These are phyloP conservation scores for Pseudogymnoascus sp. DNA, from an alignment of 2,329 filamentous ascomycete species.

Conservation along the genomic window DNA sequence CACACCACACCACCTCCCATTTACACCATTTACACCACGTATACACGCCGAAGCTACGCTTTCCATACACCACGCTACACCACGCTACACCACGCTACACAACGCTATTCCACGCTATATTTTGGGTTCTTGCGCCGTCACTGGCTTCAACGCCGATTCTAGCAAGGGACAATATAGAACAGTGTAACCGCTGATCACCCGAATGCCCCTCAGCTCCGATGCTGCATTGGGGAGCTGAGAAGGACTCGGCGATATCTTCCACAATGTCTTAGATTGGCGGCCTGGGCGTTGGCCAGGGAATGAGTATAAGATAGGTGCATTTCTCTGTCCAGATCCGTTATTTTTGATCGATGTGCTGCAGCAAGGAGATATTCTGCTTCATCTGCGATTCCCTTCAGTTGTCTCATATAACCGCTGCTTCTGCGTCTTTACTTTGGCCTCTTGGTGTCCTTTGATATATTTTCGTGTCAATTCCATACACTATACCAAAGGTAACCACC, in stretches of 20 bases:
- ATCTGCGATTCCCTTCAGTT: neutral
- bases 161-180: neutral
- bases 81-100: neutral
- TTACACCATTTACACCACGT: neutral
- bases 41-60: neutral
- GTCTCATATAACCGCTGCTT: neutral
- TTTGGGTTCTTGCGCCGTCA: neutral
- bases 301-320: neutral
- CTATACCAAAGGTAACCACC: neutral
- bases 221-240: slow-evolving; percentile 1
- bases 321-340: neutral
- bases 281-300: neutral
- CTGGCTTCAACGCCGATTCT: neutral
- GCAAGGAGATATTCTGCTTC: neutral
- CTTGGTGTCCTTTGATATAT: neutral
- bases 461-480: neutral
- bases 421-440: neutral
- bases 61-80: neutral
- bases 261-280: neutral
- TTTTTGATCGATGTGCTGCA: neutral
- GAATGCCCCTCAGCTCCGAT: neutral
- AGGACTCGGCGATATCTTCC: neutral
- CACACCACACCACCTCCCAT: neutral
- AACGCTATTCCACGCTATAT: neutral
- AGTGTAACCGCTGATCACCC: neutral